Percentiles rank a stretch among this genome's conserved stretches.
Conservation (phyloP, 192 early-diverging fungal species). For the Entomortierella beljakovae region DNA sequence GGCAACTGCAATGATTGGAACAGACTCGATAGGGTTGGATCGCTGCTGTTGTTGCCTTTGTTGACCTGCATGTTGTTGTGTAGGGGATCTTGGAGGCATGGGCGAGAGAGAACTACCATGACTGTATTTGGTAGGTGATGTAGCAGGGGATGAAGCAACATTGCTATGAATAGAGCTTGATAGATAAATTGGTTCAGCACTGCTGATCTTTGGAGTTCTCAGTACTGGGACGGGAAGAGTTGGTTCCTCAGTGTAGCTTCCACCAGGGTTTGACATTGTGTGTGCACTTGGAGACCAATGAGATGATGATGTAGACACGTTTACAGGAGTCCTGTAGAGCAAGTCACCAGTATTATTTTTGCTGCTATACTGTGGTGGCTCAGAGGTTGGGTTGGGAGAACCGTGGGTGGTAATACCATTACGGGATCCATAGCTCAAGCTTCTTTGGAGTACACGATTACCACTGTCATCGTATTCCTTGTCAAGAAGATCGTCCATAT, state of each 20-base stretch:
- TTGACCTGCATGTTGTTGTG: no score
- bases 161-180: slow-evolving; percentile 10
- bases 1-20: slow-evolving; percentile 27
- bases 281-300: slow-evolving; percentile 24
- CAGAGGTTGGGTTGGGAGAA: slow-evolving; percentile 17
- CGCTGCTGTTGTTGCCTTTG: not conserved
- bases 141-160: not conserved
- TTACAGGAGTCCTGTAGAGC: slow-evolving; percentile 15
- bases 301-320: slow-evolving; percentile 9
- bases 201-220: slow-evolving; percentile 24
- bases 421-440: slow-evolving; percentile 15
- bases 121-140: not conserved
- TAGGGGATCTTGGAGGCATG: slow-evolving; percentile 24
- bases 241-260: slow-evolving; percentile 22
- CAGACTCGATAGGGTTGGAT: slow-evolving; percentile 8
- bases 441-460: slow-evolving; percentile 4
- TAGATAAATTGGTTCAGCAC: slow-evolving; percentile 4
- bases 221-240: slow-evolving; percentile 27
- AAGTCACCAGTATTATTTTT: not conserved
- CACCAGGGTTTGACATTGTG: slow-evolving; percentile 7
- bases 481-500: slow-evolving; percentile 48
- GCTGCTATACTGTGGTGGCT: slow-evolving; percentile 22
- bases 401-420: slow-evolving; percentile 5
- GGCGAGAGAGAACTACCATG: slow-evolving; percentile 16
- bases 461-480: slow-evolving; percentile 30